Evolutionary conservation across 176 grass and related monocot genomes (phyloP), one percentile per base, ranked within the genome.

Genomic region (Ensete ventricosum): DNA sequence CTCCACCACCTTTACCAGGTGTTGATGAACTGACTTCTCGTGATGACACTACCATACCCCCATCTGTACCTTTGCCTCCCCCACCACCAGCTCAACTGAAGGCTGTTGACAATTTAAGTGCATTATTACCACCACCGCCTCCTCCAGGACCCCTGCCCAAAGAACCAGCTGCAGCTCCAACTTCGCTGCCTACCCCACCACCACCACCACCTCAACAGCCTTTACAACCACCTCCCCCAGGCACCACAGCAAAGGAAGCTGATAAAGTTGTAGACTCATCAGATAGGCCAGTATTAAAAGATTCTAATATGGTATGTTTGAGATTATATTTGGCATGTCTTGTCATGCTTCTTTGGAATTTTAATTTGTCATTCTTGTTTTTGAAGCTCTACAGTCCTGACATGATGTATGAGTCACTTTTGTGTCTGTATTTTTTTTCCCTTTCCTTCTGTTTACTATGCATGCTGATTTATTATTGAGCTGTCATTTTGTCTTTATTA

Each of bases 111-210:
- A 60, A 77, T 51, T 24, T 48, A n/a, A 65, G 49, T 16, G 69
- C 91, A 81, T 89, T 79, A 77, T 88, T 65, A 0, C 94, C 94
- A 55, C 90, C 90, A 52, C 94, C 90, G 9, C 94, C 95, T 26
- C 92, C 87, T 72, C 90, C 88, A 1, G 90, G 85, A 0, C 88
- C 93, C 75, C 85, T 87, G 26, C 87, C 81, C 12, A 88, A 81
- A 84, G 93, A 92, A 80, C 70, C 71, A 84, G 53, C 82, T 77
- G 69, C 67, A 64, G 81, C 67, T 81, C 73, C 82, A 78, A 81
- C 72, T 77, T 72, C 76, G 54, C 52, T 85, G 54, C 87, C 82
- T 17, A 87, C 87, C 62, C 89, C 77, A 24, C 93, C 92, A 65
- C 92, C 92, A 65, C 92, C 90, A 55, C 86, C 93, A 64, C 55